phyloP scores from a whole-genome alignment of 331 rosid genomes.

The Malus hybrid region DNA sequence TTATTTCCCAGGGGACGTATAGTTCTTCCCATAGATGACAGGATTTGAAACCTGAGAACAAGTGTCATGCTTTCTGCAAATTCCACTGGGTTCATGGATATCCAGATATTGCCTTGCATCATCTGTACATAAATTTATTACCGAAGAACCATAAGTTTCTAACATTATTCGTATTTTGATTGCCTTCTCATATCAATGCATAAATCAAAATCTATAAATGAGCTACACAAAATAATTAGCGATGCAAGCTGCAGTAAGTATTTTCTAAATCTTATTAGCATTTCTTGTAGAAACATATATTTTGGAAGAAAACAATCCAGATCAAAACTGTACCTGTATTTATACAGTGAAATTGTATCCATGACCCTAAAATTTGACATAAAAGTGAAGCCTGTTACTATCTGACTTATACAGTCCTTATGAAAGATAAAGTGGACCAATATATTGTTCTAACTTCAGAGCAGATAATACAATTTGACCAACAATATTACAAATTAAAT shows the following conservation, averaged over 20 bases:
- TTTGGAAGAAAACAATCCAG: neutral
- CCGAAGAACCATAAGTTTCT: conserved; percentile 16
- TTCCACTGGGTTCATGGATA: conserved; percentile 43
- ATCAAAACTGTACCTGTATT: neutral
- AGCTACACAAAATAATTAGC: neutral
- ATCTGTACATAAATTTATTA: conserved; percentile 39
- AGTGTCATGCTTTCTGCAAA: conserved; percentile 60
- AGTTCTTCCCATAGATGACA: conserved; percentile 36
- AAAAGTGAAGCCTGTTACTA: neutral
- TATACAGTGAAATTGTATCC: neutral
- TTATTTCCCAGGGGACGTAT: conserved; percentile 21
- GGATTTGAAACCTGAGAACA: conserved; percentile 58
- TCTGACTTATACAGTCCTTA: no score
- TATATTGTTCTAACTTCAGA: neutral
- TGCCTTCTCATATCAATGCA: conserved; percentile 1
- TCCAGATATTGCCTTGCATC: conserved; percentile 82
- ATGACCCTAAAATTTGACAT: neutral
- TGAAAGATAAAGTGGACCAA: no score
- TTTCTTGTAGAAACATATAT: neutral
- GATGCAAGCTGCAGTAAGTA: neutral
- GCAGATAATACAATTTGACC: neutral
- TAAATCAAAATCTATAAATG: neutral
- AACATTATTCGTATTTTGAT: neutral
- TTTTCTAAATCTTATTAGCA: neutral
- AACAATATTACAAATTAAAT: neutral